These are phyloP conservation scores for Ceratobasidium sp. DNA, from an alignment of 1,284 basidiomycete species.

Conservation along the genomic window DNA sequence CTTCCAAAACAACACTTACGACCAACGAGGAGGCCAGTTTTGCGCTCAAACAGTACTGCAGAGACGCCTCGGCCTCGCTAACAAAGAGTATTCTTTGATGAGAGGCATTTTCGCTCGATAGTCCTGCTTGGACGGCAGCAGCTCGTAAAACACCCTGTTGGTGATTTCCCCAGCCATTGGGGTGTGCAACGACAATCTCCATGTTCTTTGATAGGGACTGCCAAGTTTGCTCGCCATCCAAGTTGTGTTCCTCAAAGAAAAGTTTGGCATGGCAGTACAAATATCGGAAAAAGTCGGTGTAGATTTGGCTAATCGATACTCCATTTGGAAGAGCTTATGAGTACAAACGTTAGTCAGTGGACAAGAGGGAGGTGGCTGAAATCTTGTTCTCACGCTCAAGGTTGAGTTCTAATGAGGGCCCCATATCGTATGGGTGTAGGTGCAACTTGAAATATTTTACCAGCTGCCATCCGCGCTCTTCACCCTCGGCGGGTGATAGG, in stretches of 20 bases:
- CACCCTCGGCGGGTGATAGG: not conserved
- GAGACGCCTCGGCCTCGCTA: slow-evolving; percentile 44
- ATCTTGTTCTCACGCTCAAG: not conserved
- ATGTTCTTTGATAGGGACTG: not conserved
- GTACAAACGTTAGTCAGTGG: not conserved
- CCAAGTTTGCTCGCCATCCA: slow-evolving; percentile 27
- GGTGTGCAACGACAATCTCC: slow-evolving; percentile 35
- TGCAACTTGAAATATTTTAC: slow-evolving; percentile 35
- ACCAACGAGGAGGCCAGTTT: not conserved
- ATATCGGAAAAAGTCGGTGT: slow-evolving; percentile 34
- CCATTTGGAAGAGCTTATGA: slow-evolving; percentile 11
- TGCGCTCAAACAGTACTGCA: slow-evolving; percentile 40
- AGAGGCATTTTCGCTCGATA: not conserved
- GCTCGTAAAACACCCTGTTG: slow-evolving; percentile 39
- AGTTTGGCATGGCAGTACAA: slow-evolving; percentile 23
- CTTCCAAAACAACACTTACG: not conserved
- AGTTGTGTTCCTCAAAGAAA: slow-evolving; percentile 22
- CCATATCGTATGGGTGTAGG: slow-evolving; percentile 5
- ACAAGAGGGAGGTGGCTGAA: not conserved
- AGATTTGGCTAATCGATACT: slow-evolving; percentile 4
- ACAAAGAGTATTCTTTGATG: slow-evolving; percentile 31
- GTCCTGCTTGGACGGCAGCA: slow-evolving; percentile 19
- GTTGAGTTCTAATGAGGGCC: not conserved
- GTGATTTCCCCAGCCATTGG: slow-evolving; percentile 39
- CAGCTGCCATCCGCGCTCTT: not conserved